These are phyloP conservation scores for Pleurozium schreberi DNA, from an alignment of 225 moss, liverwort and hornwort genomes.

Conservation along the genomic window DNA sequence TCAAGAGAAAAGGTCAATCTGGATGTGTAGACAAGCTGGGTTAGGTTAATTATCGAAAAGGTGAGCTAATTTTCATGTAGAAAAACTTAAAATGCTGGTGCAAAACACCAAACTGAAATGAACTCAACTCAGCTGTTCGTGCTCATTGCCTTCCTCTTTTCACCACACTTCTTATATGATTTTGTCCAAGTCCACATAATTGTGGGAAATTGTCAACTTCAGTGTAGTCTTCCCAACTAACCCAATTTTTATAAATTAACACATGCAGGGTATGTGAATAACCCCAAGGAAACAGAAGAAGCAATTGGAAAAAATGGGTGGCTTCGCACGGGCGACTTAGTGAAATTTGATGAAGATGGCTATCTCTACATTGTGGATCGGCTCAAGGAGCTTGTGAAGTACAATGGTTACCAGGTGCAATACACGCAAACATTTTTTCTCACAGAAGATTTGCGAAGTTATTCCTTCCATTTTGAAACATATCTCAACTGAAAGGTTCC, in stretches of 20 bases:
- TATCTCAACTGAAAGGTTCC: too few species aligned
- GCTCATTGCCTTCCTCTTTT: background rate
- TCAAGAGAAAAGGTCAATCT: background rate
- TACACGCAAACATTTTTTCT: background rate
- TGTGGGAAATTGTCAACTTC: background rate
- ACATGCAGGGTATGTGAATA: conserved; percentile 11
- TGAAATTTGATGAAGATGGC: conserved; percentile 25
- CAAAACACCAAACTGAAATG: background rate
- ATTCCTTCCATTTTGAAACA: background rate
- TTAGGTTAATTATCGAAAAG: background rate
- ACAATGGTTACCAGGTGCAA: conserved; percentile 29
- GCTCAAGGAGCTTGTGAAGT: conserved; percentile 35
- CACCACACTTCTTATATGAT: background rate
- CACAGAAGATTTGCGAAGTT: background rate
- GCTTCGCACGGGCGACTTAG: conserved; percentile 35
- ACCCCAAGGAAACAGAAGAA: conserved; percentile 7
- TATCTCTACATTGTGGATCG: conserved; percentile 31
- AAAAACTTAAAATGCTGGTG: background rate
- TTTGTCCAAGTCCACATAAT: background rate
- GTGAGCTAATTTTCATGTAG: background rate
- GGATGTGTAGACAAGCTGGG: background rate
- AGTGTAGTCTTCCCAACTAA: background rate
- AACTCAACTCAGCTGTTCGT: background rate
- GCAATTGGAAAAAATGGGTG: conserved; percentile 21
- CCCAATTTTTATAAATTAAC: background rate